Evolutionary conservation across 257 asterid species (phyloP).

Genomic region (Gynochthodes officinalis): DNA sequence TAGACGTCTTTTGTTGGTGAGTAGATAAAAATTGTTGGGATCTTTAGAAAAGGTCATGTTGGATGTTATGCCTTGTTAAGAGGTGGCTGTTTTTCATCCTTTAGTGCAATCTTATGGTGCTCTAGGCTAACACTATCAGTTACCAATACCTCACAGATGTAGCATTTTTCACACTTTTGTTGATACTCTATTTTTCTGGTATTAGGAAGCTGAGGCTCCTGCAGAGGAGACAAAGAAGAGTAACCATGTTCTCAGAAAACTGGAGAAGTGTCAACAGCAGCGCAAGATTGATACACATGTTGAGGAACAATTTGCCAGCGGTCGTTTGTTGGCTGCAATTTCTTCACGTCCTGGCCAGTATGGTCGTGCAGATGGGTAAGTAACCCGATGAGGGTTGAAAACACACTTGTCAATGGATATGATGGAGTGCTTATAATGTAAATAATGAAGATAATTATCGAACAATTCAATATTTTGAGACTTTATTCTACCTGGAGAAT

Average conservation of each 20-base stretch:
- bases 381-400: not conserved
- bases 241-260: constrained; percentile 39
- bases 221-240: constrained; percentile 40
- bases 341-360: constrained; percentile 56
- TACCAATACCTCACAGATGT: too few relatives aligned
- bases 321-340: constrained; percentile 45
- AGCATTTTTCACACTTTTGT: not conserved
- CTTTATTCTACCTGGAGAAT: not conserved
- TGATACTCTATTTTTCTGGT: not conserved
- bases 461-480: not conserved
- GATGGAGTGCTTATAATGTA: constrained; percentile 24
- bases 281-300: constrained; percentile 40
- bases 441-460: constrained; percentile 30
- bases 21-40: not conserved
- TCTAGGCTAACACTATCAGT: too few relatives aligned
- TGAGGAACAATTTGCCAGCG: constrained; percentile 50
- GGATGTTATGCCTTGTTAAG: not conserved
- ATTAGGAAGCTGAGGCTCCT: constrained; percentile 35
- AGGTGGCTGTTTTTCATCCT: too few relatives aligned
- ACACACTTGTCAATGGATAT: not conserved
- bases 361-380: constrained; percentile 57
- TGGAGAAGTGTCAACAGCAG: constrained; percentile 38
- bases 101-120: too few relatives aligned
- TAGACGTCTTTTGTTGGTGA: not conserved
- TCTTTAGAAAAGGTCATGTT: not conserved